Evolutionary conservation across 1,284 basidiomycete genomes (phyloP).

Genomic region (Irpex sp.): DNA sequence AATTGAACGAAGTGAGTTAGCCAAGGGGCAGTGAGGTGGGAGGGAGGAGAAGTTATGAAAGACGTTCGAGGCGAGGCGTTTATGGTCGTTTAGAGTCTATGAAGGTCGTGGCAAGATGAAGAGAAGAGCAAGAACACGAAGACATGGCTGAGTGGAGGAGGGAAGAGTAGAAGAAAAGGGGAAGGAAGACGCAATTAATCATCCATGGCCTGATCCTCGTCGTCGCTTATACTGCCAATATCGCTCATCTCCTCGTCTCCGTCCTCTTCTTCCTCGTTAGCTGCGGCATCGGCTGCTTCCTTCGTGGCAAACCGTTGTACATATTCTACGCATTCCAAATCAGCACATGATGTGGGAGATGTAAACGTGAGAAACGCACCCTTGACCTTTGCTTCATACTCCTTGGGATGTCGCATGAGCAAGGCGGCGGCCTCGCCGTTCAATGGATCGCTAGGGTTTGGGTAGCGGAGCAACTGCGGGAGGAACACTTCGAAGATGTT

Average conservation of each 20-base stretch:
- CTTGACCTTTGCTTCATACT: constrained; percentile 91
- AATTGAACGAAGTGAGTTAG: too few relatives aligned
- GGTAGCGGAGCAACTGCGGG: constrained; percentile 94
- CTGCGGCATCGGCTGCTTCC: constrained; percentile 70
- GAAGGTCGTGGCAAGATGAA: background rate
- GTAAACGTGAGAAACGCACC: constrained; percentile 40
- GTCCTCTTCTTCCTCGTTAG: constrained; percentile 59
- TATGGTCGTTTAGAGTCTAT: background rate
- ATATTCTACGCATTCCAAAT: constrained; percentile 56
- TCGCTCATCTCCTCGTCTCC: constrained; percentile 90
- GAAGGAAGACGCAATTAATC: constrained; percentile 3
- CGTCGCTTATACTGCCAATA: constrained; percentile 84
- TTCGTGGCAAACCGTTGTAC: constrained; percentile 83
- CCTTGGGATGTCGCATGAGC: constrained; percentile 95
- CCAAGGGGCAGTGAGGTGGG: too few relatives aligned
- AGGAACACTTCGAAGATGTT: constrained; percentile 99
- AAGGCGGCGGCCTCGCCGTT: constrained; percentile 97
- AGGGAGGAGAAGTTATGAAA: background rate
- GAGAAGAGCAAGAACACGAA: background rate
- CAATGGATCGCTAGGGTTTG: constrained; percentile 96
- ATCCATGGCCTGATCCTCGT: constrained; percentile 43
- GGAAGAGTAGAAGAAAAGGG: background rate
- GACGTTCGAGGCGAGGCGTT: background rate
- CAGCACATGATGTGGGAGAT: background rate
- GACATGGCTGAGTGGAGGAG: background rate